Evolutionary conservation across 169 alveolate genomes (phyloP), one percentile per base, ranked within the genome.

Genomic region (Plasmodium blacklocki): DNA sequence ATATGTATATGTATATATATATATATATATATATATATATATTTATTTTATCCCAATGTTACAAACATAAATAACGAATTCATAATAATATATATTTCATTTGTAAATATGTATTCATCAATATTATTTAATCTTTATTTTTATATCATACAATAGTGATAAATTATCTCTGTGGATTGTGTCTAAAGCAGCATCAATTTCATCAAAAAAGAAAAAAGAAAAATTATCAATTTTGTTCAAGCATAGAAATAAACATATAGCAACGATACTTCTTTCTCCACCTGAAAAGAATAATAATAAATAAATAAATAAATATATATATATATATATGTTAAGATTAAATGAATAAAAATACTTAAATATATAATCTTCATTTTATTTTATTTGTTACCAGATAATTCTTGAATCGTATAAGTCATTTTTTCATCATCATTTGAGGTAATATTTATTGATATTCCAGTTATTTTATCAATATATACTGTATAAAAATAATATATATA

Each of bases 121-220:
- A 26, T 26, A 26, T 26, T 26, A 26, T 26, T 26, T 43, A 26
- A 15, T 32, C 43, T 49, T 74, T 29, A 21, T 29, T 32, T 68
- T 19, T 68, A 32, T 43, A 54, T 43, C 67, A 23, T 80, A 80
- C 90, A 80, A 68, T 26, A 80, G 23, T 19, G 90, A 80, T 59
- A 80, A 80, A 47, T 80, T 80, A 49, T 80, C 90, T 66, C 90
- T 68, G n/a, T 80, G 90, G 9, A 80, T 26, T 67, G 90, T 80
- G 19, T 80, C 90, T 47, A 80, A 43, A 15, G 90, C 90, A n/a
- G 90, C 90, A 47, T 80, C 90, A 19, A 80, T 80, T 80, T 80
- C 90, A 62, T 80, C 90, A 29, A 80, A 80, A 80, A 80, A 80
- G 90, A 80, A 80, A 80, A 80, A 80, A 15, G 90, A 80, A 80